Evolutionary conservation across 495 filamentous ascomycete species (phyloP).

Genomic region (Annulohypoxylon moriforme): DNA sequence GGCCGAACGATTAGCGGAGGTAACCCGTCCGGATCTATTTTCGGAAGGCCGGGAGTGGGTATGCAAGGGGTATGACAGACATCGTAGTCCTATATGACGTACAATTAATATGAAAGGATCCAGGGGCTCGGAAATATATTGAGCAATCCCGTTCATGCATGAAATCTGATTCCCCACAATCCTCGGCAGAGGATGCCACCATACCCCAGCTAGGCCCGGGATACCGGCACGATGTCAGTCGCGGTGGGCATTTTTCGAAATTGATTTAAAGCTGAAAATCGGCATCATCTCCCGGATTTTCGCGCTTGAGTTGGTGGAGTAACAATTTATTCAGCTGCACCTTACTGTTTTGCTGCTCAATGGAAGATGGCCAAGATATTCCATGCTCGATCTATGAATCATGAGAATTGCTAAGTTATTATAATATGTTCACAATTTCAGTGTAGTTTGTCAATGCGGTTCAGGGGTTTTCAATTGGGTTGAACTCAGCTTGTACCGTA

Average conservation of each 20-base stretch:
- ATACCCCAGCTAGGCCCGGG: constrained; percentile 19
- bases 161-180: neutral
- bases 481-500: neutral
- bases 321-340: neutral
- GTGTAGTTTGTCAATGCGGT: neutral
- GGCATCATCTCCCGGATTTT: constrained; percentile 28
- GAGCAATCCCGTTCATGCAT: constrained; percentile 10
- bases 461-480: neutral
- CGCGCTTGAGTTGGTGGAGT: neutral
- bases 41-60: constrained; percentile 20
- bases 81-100: constrained; percentile 3
- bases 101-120: constrained; percentile 4
- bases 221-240: constrained; percentile 26
- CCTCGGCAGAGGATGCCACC: neutral
- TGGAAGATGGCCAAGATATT: no score
- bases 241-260: neutral
- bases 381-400: no score
- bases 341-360: no score
- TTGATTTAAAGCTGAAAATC: neutral
- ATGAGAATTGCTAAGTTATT: no score
- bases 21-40: constrained; percentile 41
- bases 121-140: constrained; percentile 34
- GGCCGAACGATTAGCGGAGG: constrained; percentile 39
- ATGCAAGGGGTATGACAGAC: constrained; percentile 1
- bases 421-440: no score